phyloP scores from a whole-genome alignment of 129 eudicot genomes.

The Artemisia argyi region DNA sequence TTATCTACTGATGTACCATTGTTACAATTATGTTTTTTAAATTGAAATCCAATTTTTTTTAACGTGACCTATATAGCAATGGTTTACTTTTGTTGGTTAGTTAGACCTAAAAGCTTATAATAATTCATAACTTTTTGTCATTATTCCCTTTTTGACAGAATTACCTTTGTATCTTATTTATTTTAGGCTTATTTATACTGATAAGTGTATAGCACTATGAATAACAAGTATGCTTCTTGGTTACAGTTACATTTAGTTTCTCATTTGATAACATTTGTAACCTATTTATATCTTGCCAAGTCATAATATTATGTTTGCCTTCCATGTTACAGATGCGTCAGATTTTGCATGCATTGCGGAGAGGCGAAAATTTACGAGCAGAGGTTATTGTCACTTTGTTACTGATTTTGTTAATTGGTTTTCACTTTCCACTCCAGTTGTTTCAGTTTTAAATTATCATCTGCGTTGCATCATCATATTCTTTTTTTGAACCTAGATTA shows the following conservation, averaged over 20 bases:
- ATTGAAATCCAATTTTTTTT: too few relatives aligned
- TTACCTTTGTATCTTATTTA: background rate
- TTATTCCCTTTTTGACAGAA: too few relatives aligned
- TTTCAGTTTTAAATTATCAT: background rate
- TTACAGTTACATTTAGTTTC: background rate
- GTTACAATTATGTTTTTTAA: too few relatives aligned
- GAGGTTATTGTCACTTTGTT: constrained; percentile 43
- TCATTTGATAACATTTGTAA: background rate
- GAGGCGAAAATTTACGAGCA: constrained; percentile 63
- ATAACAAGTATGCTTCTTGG: background rate
- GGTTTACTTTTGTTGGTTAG: too few relatives aligned
- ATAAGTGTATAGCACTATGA: background rate
- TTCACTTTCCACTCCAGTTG: background rate
- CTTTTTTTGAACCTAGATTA: constrained; percentile 1
- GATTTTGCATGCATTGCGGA: constrained; percentile 67
- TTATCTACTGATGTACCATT: background rate
- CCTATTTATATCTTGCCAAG: constrained; percentile 6
- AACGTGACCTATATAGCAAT: too few relatives aligned
- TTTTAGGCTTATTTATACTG: background rate
- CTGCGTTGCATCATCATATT: background rate
- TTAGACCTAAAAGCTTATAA: too few relatives aligned
- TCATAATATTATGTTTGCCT: background rate
- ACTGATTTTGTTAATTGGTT: background rate
- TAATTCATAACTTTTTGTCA: too few relatives aligned
- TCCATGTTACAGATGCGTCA: constrained; percentile 70